Percentiles rank a stretch among this genome's conserved stretches.
Evolutionary conservation across 2,329 filamentous ascomycete genomes (phyloP).

Genomic region (Aureobasidium subglaciale): DNA sequence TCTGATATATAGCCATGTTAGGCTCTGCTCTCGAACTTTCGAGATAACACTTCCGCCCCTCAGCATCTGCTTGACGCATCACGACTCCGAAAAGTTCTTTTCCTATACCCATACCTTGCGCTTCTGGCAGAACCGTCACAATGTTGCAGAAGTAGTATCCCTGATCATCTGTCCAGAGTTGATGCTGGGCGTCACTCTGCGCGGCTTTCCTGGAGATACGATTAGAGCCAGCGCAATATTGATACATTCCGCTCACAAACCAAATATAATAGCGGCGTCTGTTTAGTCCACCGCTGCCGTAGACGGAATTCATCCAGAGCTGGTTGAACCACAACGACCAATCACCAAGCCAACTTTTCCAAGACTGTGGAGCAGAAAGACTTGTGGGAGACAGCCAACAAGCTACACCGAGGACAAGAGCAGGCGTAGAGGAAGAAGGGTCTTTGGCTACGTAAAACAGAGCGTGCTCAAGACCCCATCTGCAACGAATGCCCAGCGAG

Average conservation of each 20-base stretch:
- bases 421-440: slow-evolving; percentile 31
- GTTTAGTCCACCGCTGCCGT: slow-evolving; percentile 62
- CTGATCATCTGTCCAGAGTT: slow-evolving; percentile 57
- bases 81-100: slow-evolving; percentile 58
- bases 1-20: slow-evolving; percentile 64
- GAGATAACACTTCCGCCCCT: slow-evolving; percentile 60
- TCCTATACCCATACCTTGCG: slow-evolving; percentile 61
- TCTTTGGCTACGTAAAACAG: slow-evolving; percentile 66
- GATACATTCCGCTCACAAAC: slow-evolving; percentile 24
- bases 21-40: slow-evolving; percentile 62
- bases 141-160: slow-evolving; percentile 76
- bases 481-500: slow-evolving; percentile 58
- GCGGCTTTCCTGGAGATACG: slow-evolving; percentile 43
- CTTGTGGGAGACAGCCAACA: slow-evolving; percentile 60
- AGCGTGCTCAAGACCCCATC: slow-evolving; percentile 62
- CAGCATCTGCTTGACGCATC: slow-evolving; percentile 54
- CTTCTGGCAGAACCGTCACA: slow-evolving; percentile 58
- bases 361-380: slow-evolving; percentile 44
- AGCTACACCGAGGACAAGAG: slow-evolving; percentile 58
- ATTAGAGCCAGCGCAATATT: background rate
- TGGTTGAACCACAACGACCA: slow-evolving; percentile 63
- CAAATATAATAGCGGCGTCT: slow-evolving; percentile 65
- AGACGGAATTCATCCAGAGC: slow-evolving; percentile 58
- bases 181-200: slow-evolving; percentile 54
- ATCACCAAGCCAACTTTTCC: slow-evolving; percentile 50